Percentiles rank a stretch among this genome's conserved stretches.
phyloP scores from a whole-genome alignment of 2,329 filamentous ascomycete genomes.

The Cladosporium oxysporum region DNA sequence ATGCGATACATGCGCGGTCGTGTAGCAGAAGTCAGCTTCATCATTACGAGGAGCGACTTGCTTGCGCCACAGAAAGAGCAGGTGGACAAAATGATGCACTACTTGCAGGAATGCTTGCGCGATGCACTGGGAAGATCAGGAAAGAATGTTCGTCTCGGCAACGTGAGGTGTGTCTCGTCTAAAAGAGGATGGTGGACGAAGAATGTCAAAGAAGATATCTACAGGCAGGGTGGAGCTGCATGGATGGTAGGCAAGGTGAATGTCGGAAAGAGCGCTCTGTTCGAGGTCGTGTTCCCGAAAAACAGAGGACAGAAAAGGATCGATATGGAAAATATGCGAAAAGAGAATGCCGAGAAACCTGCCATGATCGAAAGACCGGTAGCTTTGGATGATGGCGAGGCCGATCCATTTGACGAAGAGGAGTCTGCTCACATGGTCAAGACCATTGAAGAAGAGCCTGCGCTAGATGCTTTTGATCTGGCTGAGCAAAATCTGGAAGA shows the following conservation, averaged over 20 bases:
- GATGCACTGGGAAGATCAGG: slow-evolving; percentile 70
- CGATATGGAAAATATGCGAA: background rate
- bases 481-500: slow-evolving; percentile 7
- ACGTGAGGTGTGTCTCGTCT: slow-evolving; percentile 82
- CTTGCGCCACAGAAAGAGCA: slow-evolving; percentile 80
- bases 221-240: slow-evolving; percentile 76
- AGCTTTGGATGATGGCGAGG: background rate
- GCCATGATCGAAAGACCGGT: background rate
- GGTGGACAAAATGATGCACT: slow-evolving; percentile 84
- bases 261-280: slow-evolving; percentile 92
- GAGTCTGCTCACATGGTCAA: background rate
- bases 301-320: slow-evolving; percentile 38
- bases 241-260: slow-evolving; percentile 99
- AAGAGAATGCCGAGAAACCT: background rate
- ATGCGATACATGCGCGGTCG: slow-evolving; percentile 67
- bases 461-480: slow-evolving; percentile 18
- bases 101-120: slow-evolving; percentile 74
- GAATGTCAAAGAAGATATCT: slow-evolving; percentile 82
- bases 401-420: slow-evolving; percentile 1
- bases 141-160: slow-evolving; percentile 77
- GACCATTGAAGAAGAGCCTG: background rate
- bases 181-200: slow-evolving; percentile 89
- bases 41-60: slow-evolving; percentile 86
- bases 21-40: slow-evolving; percentile 79
- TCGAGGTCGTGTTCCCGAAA: slow-evolving; percentile 86